A percentile compares a stretch with the other conserved stretches of the same genome.
These are phyloP conservation scores for Macrolepiota dolichaula DNA, from an alignment of 768 basidiomycete genomes.

Conservation along the genomic window DNA sequence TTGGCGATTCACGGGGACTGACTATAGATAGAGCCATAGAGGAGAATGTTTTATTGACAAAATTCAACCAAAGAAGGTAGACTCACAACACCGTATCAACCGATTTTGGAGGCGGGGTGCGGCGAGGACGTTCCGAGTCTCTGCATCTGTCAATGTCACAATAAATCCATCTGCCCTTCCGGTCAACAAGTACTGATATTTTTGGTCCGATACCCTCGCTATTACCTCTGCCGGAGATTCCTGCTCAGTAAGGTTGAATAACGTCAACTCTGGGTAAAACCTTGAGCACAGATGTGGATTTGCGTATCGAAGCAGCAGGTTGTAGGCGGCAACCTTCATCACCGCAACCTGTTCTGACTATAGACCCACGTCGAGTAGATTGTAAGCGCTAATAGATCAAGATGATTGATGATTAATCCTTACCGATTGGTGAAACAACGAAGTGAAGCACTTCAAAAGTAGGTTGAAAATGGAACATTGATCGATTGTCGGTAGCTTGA, in stretches of 20 bases:
- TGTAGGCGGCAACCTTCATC: not conserved
- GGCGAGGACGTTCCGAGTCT: too few species aligned
- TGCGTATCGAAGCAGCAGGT: not conserved
- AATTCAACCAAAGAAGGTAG: too few species aligned
- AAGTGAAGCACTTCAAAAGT: not conserved
- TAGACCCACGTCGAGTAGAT: not conserved
- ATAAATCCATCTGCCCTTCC: not conserved
- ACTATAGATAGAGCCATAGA: not conserved
- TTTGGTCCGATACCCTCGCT: not conserved
- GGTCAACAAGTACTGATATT: not conserved
- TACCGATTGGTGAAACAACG: not conserved
- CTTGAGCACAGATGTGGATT: not conserved
- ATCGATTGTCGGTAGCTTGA: not conserved
- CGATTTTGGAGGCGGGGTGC: too few species aligned
- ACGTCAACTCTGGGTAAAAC: not conserved
- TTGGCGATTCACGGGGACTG: not conserved
- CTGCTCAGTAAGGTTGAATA: not conserved
- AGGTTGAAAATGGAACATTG: not conserved
- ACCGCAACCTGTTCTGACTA: not conserved
- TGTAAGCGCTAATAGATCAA: too few species aligned
- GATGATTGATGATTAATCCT: not conserved
- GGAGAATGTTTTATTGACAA: too few species aligned
- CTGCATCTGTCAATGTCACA: not conserved
- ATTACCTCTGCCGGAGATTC: not conserved
- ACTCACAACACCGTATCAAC: too few species aligned